Base-by-base conservation (phyloP, 495 filamentous ascomycete genomes). In the Hyaloscypha finlandica region DNA sequence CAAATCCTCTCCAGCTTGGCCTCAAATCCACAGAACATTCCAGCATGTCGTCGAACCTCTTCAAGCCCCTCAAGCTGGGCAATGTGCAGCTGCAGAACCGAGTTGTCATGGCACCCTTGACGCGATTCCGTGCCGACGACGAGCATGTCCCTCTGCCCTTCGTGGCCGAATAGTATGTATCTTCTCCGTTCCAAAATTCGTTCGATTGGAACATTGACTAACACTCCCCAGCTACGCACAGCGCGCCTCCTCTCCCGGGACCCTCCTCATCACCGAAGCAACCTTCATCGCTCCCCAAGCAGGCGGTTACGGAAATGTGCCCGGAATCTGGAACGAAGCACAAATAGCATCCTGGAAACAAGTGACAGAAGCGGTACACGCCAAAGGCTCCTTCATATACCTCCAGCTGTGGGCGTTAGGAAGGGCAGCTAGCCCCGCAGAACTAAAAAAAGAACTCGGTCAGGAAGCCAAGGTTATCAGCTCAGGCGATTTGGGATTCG, bases 361-460 rank as follows among this genome's bases (percentile, higher is more conserved):
- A 32, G 74, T 92, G 37, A 89, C 87, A 8, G 84, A 86, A 59
- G 85, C 82, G 16, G 89, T 93, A 11, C 91, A 93, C 78, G 78
- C 78, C 35, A 85, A 86, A 51, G 85, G 86, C 56, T 79, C 81
- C 59, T 85, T 79, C 70, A 92, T 93, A 69, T 89, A 79, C 76
- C 62, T 80, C 42, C 90, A 93, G 78, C 79, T 93, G 12, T 91
- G 88, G 86, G 83, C 84, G 0, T 74, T 89, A 6, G 90, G 90
- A 19, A 84, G 90, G n/a, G 76, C 81, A 5, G 84, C 86, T 0
- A 68, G 74, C 45, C 68, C 80, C 0, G 76, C 76, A 0, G 65
- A 80, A 8, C 70, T 83, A 8, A 77, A 80, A 51, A 58, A 59
- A 59, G 77, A 82, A 45, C 70, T 73, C 0, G 81, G 79, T 1